Conservation (phyloP, 2,329 filamentous ascomycete species). For the Trichoderma citrinoviride region DNA sequence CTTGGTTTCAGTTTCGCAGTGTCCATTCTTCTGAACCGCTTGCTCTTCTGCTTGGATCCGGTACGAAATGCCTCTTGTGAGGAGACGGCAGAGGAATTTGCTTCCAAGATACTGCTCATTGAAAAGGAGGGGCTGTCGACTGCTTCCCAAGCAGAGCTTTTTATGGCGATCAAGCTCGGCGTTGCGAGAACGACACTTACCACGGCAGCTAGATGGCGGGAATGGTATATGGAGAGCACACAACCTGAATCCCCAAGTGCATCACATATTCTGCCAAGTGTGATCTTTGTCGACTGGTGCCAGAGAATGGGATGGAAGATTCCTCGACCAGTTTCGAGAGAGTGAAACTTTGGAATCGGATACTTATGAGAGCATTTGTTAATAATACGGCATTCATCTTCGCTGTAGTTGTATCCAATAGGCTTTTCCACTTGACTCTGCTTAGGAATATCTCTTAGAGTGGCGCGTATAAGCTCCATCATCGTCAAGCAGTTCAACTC, state of each 20-base stretch:
- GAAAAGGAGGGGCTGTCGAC: not conserved
- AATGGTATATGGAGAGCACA: not conserved
- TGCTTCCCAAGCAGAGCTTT: slow-evolving; percentile 4
- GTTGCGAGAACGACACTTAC: not conserved
- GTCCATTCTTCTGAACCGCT: not conserved
- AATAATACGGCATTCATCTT: not conserved
- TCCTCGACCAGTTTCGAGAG: not conserved
- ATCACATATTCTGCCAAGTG: not conserved
- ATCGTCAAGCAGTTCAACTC: not conserved
- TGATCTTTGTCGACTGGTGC: slow-evolving; percentile 2
- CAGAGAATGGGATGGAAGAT: not conserved
- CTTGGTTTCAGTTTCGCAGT: slow-evolving; percentile 11
- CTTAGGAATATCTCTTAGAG: not conserved
- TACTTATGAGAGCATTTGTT: not conserved
- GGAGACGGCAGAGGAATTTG: not conserved
- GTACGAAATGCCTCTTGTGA: not conserved
- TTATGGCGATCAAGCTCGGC: slow-evolving; percentile 6
- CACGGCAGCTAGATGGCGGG: slow-evolving; percentile 5
- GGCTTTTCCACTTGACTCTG: slow-evolving; percentile 10
- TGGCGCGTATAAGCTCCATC: not conserved
- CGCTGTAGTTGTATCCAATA: not conserved
- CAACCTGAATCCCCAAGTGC: not conserved
- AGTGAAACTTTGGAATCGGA: not conserved
- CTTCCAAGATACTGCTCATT: not conserved
- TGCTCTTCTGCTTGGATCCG: slow-evolving; percentile 9